Conservation (phyloP, 2,329 filamentous ascomycete genomes). For the Fonsecaea pugnacius region DNA sequence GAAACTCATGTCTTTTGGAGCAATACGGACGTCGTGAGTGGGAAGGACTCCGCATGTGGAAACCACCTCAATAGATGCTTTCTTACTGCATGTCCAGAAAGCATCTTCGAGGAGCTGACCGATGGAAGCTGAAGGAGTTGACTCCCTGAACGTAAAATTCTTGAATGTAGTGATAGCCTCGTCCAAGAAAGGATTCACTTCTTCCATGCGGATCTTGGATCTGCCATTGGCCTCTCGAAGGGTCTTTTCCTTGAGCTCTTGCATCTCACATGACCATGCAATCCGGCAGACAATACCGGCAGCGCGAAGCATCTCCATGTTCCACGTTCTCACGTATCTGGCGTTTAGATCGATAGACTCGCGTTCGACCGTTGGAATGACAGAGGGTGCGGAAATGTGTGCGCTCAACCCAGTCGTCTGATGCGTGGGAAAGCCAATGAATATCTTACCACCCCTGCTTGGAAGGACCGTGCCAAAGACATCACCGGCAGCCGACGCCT, state of each 20-base stretch:
- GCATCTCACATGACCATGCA: constrained; percentile 87
- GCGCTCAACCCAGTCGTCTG: constrained; percentile 94
- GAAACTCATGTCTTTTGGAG: constrained; percentile 72
- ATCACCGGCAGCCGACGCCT: constrained; percentile 54
- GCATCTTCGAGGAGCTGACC: constrained; percentile 89
- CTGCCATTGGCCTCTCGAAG: constrained; percentile 48
- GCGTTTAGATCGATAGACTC: constrained; percentile 97
- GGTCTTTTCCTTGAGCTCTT: constrained; percentile 69
- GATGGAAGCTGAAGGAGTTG: constrained; percentile 82
- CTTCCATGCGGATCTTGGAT: constrained; percentile 63
- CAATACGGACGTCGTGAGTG: constrained; percentile 81
- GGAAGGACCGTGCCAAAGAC: constrained; percentile 91
- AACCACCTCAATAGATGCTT: constrained; percentile 81
- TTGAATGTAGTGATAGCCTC: constrained; percentile 81
- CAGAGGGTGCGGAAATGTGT: constrained; percentile 91
- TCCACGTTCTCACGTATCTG: constrained; percentile 92
- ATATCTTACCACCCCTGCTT: constrained; percentile 85
- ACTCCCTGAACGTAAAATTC: constrained; percentile 86
- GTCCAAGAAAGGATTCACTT: constrained; percentile 70
- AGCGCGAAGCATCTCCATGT: constrained; percentile 86
- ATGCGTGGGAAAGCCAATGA: constrained; percentile 96
- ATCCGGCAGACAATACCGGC: constrained; percentile 89
- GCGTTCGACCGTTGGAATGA: constrained; percentile 95
- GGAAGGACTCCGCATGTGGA: constrained; percentile 85
- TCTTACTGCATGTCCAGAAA: constrained; percentile 90